These are phyloP conservation scores for Mycena sp. DNA, from an alignment of 1,284 basidiomycete genomes.

Conservation along the genomic window DNA sequence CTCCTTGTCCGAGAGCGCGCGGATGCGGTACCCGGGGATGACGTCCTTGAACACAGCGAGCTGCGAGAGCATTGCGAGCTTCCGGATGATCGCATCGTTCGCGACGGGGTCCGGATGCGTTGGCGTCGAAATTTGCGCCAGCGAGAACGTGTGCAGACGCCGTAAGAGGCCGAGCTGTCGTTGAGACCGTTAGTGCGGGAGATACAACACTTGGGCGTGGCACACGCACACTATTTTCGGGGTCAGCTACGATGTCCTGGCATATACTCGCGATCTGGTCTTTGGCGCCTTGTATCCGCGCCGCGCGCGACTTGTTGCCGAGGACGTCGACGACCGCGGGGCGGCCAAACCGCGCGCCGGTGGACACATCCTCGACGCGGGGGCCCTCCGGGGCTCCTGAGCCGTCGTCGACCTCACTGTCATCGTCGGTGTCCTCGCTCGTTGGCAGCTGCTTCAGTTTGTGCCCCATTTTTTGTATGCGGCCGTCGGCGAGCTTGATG, in stretches of 20 bases:
- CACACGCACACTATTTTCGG: conserved; percentile 78
- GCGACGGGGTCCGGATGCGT: conserved; percentile 71
- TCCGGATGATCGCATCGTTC: conserved; percentile 88
- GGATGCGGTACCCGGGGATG: conserved; percentile 91
- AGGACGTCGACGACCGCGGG: conserved; percentile 84
- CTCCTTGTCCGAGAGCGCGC: conserved; percentile 90
- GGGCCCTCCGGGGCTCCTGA: conserved; percentile 42
- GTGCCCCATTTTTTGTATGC: conserved; percentile 68
- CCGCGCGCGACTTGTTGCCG: conserved; percentile 70
- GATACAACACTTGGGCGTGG: conserved; percentile 4
- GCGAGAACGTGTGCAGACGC: conserved; percentile 87
- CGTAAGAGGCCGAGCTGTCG: conserved; percentile 84
- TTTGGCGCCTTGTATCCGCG: conserved; percentile 81
- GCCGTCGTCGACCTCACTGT: conserved; percentile 53
- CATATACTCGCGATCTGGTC: conserved; percentile 91
- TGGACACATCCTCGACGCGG: conserved; percentile 73
- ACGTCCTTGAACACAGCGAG: conserved; percentile 97
- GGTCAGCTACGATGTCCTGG: conserved; percentile 89
- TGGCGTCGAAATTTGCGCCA: conserved; percentile 73
- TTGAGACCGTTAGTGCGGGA: conserved; percentile 16
- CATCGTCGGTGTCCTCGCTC: conserved; percentile 50
- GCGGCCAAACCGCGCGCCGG: conserved; percentile 84
- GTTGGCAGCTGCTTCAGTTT: conserved; percentile 45
- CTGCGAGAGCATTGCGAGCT: conserved; percentile 90
- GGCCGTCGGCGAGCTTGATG: conserved; percentile 86